phyloP scores from a whole-genome alignment of 2,329 filamentous ascomycete genomes.

The Coleophoma eucalyptorum region DNA sequence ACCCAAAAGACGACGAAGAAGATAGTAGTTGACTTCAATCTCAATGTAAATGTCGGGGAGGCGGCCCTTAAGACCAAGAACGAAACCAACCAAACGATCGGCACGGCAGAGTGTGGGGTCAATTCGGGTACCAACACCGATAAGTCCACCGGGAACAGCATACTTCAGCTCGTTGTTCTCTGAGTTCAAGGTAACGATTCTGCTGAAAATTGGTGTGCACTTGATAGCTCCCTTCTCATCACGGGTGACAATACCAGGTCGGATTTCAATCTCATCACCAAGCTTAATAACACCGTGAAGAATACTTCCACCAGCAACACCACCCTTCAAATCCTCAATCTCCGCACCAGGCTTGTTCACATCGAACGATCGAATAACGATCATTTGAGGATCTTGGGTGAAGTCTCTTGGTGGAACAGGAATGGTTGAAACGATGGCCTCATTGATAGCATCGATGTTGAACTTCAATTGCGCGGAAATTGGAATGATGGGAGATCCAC shows the following conservation, averaged over 20 bases:
- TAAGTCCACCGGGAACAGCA: constrained; percentile 93
- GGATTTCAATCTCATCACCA: constrained; percentile 96
- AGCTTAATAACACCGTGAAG: constrained; percentile 95
- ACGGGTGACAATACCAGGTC: constrained; percentile 96
- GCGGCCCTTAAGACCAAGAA: constrained; percentile 88
- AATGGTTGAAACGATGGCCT: constrained; percentile 92
- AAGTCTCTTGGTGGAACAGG: constrained; percentile 91
- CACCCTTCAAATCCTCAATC: constrained; percentile 97
- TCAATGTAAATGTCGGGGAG: constrained; percentile 97
- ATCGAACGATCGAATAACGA: constrained; percentile 98
- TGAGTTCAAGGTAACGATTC: constrained; percentile 91
- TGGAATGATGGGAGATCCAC: constrained; percentile 91
- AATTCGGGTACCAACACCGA: constrained; percentile 96
- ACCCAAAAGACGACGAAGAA: constrained; percentile 88
- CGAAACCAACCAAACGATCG: constrained; percentile 97
- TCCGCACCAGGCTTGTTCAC: constrained; percentile 99
- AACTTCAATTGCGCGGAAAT: constrained; percentile 98
- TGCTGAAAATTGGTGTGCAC: constrained; percentile 95
- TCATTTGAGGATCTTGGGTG: constrained; percentile 91
- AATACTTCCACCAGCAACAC: constrained; percentile 96
- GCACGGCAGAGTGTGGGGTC: constrained; percentile 98
- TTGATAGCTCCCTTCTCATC: constrained; percentile 91
- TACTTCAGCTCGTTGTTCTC: constrained; percentile 99
- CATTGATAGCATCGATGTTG: constrained; percentile 98
- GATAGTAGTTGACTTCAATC: constrained; percentile 99